These are phyloP conservation scores for Rutstroemia sp. DNA, from an alignment of 2,329 filamentous ascomycete genomes.

Conservation along the genomic window DNA sequence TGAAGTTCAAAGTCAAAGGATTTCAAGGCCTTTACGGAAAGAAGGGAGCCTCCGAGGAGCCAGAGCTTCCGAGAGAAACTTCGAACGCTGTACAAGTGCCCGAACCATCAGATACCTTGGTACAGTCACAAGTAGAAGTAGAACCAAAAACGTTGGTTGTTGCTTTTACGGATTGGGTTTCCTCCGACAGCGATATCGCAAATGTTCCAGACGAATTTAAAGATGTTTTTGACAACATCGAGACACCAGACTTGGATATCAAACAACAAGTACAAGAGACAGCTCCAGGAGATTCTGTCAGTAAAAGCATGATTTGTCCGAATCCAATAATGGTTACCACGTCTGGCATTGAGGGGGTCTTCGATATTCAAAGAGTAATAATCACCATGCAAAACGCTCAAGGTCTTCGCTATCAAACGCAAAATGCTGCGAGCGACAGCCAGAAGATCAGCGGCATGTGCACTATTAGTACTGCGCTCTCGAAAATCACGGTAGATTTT, in stretches of 20 bases:
- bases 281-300: not conserved
- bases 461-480: conserved; percentile 28
- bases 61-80: conserved; percentile 2
- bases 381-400: conserved; percentile 23
- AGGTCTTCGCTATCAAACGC: conserved; percentile 23
- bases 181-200: conserved; percentile 4
- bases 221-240: conserved; percentile 4
- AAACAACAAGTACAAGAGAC: conserved; percentile 6
- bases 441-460: conserved; percentile 29
- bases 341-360: conserved; percentile 26
- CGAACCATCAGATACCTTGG: not conserved
- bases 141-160: conserved; percentile 6
- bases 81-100: not conserved
- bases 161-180: conserved; percentile 8
- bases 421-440: conserved; percentile 20
- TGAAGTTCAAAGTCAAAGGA: conserved; percentile 6
- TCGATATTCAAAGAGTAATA: conserved; percentile 28
- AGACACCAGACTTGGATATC: conserved; percentile 3
- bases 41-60: conserved; percentile 5
- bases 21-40: conserved; percentile 2
- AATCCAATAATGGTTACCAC: conserved; percentile 29
- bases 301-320: conserved; percentile 27
- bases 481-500: conserved; percentile 26
- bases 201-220: conserved; percentile 7
- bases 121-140: not conserved